Conservation (phyloP, 2,329 filamentous ascomycete species). For the Pseudogymnoascus sp. region DNA sequence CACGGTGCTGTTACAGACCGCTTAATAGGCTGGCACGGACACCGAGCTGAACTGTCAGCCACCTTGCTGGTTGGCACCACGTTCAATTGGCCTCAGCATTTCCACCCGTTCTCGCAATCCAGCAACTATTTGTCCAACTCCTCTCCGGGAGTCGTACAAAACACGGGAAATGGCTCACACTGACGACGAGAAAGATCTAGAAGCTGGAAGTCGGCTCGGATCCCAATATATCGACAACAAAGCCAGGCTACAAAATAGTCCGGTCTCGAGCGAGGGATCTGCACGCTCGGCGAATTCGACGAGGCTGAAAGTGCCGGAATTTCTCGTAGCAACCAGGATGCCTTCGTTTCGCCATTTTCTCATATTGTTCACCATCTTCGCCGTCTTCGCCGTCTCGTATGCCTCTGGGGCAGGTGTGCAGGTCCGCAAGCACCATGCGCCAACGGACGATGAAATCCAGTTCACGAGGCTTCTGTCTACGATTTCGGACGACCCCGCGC, state of each 20-base stretch:
- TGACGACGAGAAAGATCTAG: neutral
- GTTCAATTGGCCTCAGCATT: constrained; percentile 11
- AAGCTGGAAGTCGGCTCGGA: neutral
- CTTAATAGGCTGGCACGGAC: neutral
- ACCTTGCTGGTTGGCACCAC: constrained; percentile 1
- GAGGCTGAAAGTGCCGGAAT: neutral
- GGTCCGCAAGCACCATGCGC: neutral
- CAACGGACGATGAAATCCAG: constrained; percentile 1
- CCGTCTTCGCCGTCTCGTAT: neutral
- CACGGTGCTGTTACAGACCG: neutral
- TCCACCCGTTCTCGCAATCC: neutral
- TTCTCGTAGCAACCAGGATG: neutral
- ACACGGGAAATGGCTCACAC: neutral
- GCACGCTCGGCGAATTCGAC: neutral
- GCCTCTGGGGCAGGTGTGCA: neutral
- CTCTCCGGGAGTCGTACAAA: neutral
- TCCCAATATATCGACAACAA: neutral
- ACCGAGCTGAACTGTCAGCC: neutral
- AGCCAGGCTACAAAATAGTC: neutral
- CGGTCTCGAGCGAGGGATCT: neutral
- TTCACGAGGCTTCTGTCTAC: neutral
- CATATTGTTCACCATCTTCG: neutral
- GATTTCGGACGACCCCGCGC: neutral
- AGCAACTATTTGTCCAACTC: neutral
- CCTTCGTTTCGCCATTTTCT: neutral